A percentile compares a stretch with the other conserved stretches of the same genome.
phyloP scores from a whole-genome alignment of 306 rosid species.

The Mimosa pudica region DNA sequence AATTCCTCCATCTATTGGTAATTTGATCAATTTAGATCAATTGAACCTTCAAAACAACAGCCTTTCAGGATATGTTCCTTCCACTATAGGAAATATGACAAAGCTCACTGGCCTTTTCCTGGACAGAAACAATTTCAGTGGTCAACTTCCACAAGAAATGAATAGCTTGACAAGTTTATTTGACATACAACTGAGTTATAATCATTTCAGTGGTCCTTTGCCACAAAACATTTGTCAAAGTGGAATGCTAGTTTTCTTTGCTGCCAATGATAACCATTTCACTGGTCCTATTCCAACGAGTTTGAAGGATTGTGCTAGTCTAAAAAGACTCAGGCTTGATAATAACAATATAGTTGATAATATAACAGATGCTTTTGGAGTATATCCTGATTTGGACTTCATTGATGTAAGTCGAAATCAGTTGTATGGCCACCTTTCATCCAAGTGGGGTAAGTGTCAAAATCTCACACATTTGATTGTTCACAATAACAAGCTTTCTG shows the following conservation, averaged over 20 bases:
- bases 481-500: slow-evolving; percentile 27
- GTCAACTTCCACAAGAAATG: too few species aligned
- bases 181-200: too few species aligned
- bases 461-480: not conserved
- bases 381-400: slow-evolving; percentile 27
- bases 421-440: slow-evolving; percentile 34
- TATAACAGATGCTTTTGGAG: slow-evolving; percentile 33
- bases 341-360: slow-evolving; percentile 35
- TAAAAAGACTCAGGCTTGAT: slow-evolving; percentile 28
- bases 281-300: slow-evolving; percentile 21
- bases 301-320: slow-evolving; percentile 27
- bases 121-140: too few species aligned
- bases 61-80: too few species aligned
- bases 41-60: too few species aligned
- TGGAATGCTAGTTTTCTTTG: rapidly evolving
- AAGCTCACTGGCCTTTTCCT: too few species aligned
- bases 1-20: not conserved
- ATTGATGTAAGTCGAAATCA: slow-evolving; percentile 31
- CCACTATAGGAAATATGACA: too few species aligned
- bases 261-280: not conserved
- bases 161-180: too few species aligned
- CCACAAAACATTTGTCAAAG: too few species aligned
- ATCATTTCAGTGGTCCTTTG: too few species aligned
- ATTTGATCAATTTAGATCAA: not conserved
- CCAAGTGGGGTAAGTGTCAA: slow-evolving; percentile 11